Evolutionary conservation across 2,329 filamentous ascomycete genomes (phyloP).

Genomic region (Scedosporium dehoogii): DNA sequence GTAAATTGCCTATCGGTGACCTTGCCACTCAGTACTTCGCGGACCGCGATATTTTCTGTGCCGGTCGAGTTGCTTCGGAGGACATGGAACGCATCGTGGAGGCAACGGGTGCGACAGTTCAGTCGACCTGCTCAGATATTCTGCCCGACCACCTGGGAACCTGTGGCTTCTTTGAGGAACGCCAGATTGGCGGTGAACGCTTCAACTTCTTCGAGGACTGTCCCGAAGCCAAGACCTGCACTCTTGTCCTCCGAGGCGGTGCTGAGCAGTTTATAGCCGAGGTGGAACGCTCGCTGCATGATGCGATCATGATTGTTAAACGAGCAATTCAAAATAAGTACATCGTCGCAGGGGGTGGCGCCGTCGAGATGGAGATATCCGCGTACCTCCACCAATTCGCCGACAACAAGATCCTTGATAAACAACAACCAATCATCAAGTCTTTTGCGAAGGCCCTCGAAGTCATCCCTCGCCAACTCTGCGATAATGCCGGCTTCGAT

Average conservation of each 20-base stretch:
- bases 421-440: constrained; percentile 97
- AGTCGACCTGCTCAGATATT: constrained; percentile 96
- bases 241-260: constrained; percentile 84
- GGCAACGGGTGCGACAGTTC: constrained; percentile 82
- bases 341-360: constrained; percentile 92
- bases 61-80: constrained; percentile 79
- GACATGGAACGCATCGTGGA: constrained; percentile 95
- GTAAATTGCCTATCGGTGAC: constrained; percentile 95
- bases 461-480: constrained; percentile 91
- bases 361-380: constrained; percentile 92
- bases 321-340: constrained; percentile 88
- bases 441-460: constrained; percentile 95
- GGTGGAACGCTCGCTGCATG: constrained; percentile 93
- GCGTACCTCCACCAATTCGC: constrained; percentile 88
- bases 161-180: constrained; percentile 86
- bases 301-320: constrained; percentile 99
- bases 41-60: constrained; percentile 96
- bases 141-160: constrained; percentile 79
- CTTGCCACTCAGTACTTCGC: constrained; percentile 96
- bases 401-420: constrained; percentile 84
- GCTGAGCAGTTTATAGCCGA: constrained; percentile 99
- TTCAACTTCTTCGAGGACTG: constrained; percentile 99
- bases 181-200: constrained; percentile 91
- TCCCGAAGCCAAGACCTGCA: constrained; percentile 93
- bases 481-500: constrained; percentile 97